These are phyloP conservation scores for Rhodotorula sp. DNA, from an alignment of 1,284 basidiomycete genomes.

Conservation along the genomic window DNA sequence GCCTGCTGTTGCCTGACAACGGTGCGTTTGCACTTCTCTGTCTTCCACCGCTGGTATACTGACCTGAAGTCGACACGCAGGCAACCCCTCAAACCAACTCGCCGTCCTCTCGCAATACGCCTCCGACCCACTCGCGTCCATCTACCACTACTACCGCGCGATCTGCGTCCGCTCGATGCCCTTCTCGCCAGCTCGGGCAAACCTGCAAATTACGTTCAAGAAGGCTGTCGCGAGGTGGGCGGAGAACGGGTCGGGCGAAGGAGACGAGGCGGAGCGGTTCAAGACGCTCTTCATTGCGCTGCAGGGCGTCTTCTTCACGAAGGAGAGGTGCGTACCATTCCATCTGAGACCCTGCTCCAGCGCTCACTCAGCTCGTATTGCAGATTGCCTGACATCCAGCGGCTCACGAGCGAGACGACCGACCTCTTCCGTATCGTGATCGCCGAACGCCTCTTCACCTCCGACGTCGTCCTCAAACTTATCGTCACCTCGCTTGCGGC, in stretches of 20 bases:
- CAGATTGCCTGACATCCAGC: conserved; percentile 26
- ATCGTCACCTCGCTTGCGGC: conserved; percentile 71
- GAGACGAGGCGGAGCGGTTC: conserved; percentile 27
- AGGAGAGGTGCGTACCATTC: conserved; percentile 9
- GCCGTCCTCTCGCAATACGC: conserved; percentile 86
- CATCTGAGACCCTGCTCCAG: background rate
- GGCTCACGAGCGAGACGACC: background rate
- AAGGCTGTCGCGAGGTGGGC: conserved; percentile 55
- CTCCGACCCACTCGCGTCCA: conserved; percentile 72
- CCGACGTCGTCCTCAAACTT: conserved; percentile 72
- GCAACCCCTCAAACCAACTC: conserved; percentile 91
- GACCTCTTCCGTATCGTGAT: conserved; percentile 21
- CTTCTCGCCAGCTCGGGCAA: conserved; percentile 82
- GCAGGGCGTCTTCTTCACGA: conserved; percentile 26
- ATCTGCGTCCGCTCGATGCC: conserved; percentile 73
- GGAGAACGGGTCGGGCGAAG: conserved; percentile 45
- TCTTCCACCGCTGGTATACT: background rate
- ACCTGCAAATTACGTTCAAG: conserved; percentile 69
- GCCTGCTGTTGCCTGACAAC: conserved; percentile 69
- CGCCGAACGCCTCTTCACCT: conserved; percentile 63
- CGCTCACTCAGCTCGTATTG: background rate
- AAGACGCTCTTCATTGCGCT: conserved; percentile 25
- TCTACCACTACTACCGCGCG: conserved; percentile 87
- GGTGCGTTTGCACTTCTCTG: conserved; percentile 46
- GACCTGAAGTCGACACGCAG: conserved; percentile 49